phyloP scores from a whole-genome alignment of 2,329 filamentous ascomycete species.

The Aspergillus bombycis region DNA sequence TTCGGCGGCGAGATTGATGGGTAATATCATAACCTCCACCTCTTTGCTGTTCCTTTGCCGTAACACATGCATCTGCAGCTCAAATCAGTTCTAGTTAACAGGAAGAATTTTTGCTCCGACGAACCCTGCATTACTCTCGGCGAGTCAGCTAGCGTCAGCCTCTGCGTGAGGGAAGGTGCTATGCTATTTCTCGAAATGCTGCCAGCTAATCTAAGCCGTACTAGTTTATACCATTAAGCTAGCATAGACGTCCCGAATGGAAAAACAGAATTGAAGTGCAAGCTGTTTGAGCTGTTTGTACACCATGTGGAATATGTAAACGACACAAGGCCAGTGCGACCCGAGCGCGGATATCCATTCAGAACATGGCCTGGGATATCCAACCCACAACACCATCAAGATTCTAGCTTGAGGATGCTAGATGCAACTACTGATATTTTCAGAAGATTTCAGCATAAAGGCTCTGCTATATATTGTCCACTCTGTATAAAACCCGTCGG shows the following conservation, averaged over 20 bases:
- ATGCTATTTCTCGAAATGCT: neutral
- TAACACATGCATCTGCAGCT: no score
- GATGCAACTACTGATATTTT: neutral
- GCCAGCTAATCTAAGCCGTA: no score
- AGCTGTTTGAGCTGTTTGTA: neutral
- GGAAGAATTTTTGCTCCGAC: no score
- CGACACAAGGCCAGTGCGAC: neutral
- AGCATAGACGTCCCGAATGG: neutral
- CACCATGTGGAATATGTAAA: neutral
- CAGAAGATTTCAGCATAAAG: neutral
- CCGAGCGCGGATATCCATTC: neutral
- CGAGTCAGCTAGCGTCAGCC: neutral
- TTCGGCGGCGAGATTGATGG: neutral
- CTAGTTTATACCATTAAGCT: neutral
- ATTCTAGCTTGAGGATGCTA: neutral
- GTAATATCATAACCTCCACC: neutral
- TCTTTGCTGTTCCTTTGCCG: neutral
- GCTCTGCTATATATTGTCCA: neutral
- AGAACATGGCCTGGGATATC: neutral
- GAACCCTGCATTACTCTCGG: neutral
- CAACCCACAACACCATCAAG: no score
- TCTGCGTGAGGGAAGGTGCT: neutral
- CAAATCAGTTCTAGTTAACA: no score
- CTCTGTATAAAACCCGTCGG: neutral
- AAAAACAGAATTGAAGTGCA: neutral